Base-by-base conservation (phyloP, 805 yeast genomes). In the Wickerhamomyces rabaulensis region DNA sequence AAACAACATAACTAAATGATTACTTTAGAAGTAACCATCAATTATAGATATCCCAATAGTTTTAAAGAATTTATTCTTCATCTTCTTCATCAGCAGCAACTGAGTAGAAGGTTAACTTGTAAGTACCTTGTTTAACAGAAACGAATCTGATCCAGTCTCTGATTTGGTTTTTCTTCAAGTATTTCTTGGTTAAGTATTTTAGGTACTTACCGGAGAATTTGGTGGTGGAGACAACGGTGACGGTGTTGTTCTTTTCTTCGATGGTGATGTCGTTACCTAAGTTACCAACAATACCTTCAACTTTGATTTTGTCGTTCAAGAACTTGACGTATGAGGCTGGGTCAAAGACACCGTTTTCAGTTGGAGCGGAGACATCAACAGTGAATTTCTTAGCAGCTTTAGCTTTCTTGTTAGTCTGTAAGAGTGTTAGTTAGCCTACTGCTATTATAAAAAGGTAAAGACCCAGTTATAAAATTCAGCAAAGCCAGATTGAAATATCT, bases 141-240 rank as follows among this genome's bases (percentile, higher is more conserved):
- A 92, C 96, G 69, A 92, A 91, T 84, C 98, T 94, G 78, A 92
- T 91, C 98, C 98, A 92, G 82, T 94, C 98, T 83, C 97, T 90
- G 81, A 92, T 87, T 79, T 88, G 95, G 92, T 91, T 89, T 88
- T 94, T 94, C 96, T 92, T 95, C 78, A 94, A 88, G 94, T 88
- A 94, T 83, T 95, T 92, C 90, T 94, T 95, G 70, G 98, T 88
- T 73, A 94, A 81, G 95, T 94, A 94, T 83, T 95, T 94, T 75
- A 92, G 85, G 95, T 94, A 94, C 81, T 95, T 92, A 79, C 99
- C 99, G 63, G 97, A 91, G 94, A 94, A 92, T 79, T 89, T 85
- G 76, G 95, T 76, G 76, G 85, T 82, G 61, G 97, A 79, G 61
- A 79, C 82, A 71, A 90, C 87, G 69, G 94, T 89, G 70, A 87